Conservation (phyloP, 495 filamentous ascomycete genomes). For the Lindgomyces ingoldianus region DNA sequence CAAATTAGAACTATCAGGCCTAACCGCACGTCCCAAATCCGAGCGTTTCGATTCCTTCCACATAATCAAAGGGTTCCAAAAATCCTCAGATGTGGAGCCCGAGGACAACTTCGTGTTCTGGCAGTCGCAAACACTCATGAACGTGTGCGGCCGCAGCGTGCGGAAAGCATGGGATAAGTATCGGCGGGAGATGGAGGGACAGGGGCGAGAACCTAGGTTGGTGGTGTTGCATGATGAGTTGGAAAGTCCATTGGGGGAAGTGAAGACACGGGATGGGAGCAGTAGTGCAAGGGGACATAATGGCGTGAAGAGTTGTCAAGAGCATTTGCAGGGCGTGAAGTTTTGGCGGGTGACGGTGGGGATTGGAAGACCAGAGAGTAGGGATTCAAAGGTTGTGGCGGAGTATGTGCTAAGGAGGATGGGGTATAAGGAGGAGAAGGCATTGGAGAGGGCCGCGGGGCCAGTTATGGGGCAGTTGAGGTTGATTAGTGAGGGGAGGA, state of each 20-base stretch:
- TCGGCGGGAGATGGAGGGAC: conserved; percentile 8
- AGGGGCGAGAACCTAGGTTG: conserved; percentile 50
- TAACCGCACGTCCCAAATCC: conserved; percentile 5
- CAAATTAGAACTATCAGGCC: conserved; percentile 41
- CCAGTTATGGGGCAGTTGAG: conserved; percentile 55
- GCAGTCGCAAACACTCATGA: conserved; percentile 75
- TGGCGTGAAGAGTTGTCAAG: conserved; percentile 68
- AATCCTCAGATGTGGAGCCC: background rate
- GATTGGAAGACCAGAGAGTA: conserved; percentile 66
- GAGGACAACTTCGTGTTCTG: conserved; percentile 61
- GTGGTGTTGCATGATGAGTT: conserved; percentile 85
- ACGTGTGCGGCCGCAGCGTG: conserved; percentile 51
- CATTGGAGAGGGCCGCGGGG: conserved; percentile 53
- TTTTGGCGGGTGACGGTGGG: conserved; percentile 65
- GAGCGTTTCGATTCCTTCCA: background rate
- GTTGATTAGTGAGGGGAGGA: conserved; percentile 47
- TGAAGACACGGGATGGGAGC: conserved; percentile 60
- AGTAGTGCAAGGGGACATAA: conserved; percentile 72
- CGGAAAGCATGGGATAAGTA: conserved; percentile 37
- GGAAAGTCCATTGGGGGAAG: conserved; percentile 65
- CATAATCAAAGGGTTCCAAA: conserved; percentile 3
- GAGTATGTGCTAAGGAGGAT: conserved; percentile 71
- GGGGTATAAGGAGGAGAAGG: conserved; percentile 51
- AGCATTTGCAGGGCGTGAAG: conserved; percentile 49
- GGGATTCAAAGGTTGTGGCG: conserved; percentile 59